These are phyloP conservation scores for Microcyclospora pomicola DNA, from an alignment of 2,329 filamentous ascomycete genomes.

Conservation along the genomic window DNA sequence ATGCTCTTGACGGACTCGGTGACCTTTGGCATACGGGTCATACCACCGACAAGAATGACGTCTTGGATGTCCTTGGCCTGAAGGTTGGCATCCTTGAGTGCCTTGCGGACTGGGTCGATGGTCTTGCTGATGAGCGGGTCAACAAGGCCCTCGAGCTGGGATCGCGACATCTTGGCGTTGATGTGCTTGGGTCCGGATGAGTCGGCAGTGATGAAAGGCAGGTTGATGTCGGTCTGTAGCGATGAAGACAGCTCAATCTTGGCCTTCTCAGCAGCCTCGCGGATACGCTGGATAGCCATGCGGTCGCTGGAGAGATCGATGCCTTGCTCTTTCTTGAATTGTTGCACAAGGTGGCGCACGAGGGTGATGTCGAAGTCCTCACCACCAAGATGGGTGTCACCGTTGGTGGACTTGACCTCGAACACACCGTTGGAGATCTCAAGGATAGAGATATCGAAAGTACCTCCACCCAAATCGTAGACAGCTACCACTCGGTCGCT, in stretches of 20 bases:
- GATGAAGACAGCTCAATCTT: constrained; percentile 98
- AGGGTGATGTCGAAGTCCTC: constrained; percentile 95
- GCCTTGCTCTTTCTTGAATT: constrained; percentile 92
- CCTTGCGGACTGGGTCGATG: constrained; percentile 88
- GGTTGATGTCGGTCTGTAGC: constrained; percentile 91
- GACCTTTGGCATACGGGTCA: constrained; percentile 99
- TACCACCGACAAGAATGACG: constrained; percentile 94
- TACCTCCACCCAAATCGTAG: constrained; percentile 97
- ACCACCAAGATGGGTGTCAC: constrained; percentile 95
- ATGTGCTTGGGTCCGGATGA: constrained; percentile 95
- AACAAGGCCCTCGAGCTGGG: constrained; percentile 86
- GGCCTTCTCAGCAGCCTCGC: constrained; percentile 96
- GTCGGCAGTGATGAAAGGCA: constrained; percentile 96
- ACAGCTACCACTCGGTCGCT: constrained; percentile 80
- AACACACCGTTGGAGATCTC: constrained; percentile 97
- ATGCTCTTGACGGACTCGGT: constrained; percentile 90
- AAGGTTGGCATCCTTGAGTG: constrained; percentile 86
- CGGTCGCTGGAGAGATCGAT: constrained; percentile 84
- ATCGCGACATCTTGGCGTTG: constrained; percentile 82
- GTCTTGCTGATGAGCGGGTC: constrained; percentile 78
- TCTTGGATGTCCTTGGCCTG: constrained; percentile 91
- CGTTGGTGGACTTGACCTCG: constrained; percentile 98
- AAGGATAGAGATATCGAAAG: constrained; percentile 95
- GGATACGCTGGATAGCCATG: constrained; percentile 98
- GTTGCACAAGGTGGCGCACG: constrained; percentile 81